These are phyloP conservation scores for Fusarium sp. DNA, from an alignment of 2,329 filamentous ascomycete species.

Conservation along the genomic window DNA sequence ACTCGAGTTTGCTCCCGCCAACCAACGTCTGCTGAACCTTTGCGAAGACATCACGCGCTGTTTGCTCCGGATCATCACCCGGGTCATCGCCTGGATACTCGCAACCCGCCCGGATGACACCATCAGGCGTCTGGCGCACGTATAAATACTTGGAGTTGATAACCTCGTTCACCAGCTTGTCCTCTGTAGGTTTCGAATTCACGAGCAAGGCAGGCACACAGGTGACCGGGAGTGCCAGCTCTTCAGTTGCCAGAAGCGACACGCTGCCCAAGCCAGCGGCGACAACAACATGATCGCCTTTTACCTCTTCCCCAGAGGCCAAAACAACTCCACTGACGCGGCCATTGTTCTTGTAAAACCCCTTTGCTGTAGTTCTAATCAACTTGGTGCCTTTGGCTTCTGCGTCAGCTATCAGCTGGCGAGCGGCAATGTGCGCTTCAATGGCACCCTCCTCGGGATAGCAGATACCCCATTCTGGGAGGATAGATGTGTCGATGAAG, in stretches of 20 bases:
- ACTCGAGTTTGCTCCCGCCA: neutral
- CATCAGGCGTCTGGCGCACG: constrained; percentile 23
- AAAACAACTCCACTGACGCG: constrained; percentile 1
- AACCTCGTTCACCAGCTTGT: neutral
- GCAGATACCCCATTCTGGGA: constrained; percentile 10
- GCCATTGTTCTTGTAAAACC: neutral
- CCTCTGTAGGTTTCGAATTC: constrained; percentile 12
- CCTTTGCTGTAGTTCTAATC: neutral
- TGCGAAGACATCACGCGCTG: constrained; percentile 10
- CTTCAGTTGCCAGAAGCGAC: constrained; percentile 5
- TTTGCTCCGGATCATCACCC: constrained; percentile 18
- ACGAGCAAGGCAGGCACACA: constrained; percentile 20
- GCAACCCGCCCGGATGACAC: constrained; percentile 17
- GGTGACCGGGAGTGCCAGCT: neutral
- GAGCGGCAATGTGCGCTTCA: constrained; percentile 25
- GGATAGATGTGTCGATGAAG: neutral
- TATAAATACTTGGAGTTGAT: constrained; percentile 26
- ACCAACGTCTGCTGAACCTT: neutral
- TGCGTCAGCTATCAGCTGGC: constrained; percentile 20
- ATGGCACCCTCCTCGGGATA: constrained; percentile 27
- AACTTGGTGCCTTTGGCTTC: neutral
- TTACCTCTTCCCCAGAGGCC: neutral
- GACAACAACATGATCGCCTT: constrained; percentile 16
- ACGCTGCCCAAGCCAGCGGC: constrained; percentile 25
- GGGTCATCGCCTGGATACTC: constrained; percentile 27